These are phyloP conservation scores for Neurospora terricola DNA, from an alignment of 495 filamentous ascomycete species.

Conservation along the genomic window DNA sequence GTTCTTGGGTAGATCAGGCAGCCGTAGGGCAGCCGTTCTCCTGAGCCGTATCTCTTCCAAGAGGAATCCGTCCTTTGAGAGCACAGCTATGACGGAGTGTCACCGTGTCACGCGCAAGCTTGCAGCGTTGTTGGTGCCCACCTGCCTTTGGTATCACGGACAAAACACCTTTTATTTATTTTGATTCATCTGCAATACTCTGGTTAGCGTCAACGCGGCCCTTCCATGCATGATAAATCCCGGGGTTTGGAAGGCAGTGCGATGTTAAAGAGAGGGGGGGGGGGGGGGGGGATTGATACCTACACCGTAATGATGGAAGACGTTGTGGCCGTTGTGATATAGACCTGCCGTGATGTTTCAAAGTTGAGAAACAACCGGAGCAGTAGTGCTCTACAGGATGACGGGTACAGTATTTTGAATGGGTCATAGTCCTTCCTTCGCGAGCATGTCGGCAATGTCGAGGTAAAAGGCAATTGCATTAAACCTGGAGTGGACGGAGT, in stretches of 20 bases:
- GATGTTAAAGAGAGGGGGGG: not conserved
- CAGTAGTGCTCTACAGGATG: not conserved
- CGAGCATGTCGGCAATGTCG: slow-evolving; percentile 78
- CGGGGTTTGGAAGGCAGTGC: not conserved
- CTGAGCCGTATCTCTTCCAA: not conserved
- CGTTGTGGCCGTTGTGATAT: not conserved
- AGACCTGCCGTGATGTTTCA: not conserved
- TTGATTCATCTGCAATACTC: not conserved
- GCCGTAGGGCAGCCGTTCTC: not conserved
- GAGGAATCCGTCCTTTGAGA: not conserved
- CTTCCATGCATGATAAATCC: not conserved
- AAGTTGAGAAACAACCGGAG: not conserved
- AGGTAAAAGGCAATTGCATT: slow-evolving; percentile 95
- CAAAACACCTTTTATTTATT: not conserved
- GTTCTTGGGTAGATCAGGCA: not conserved
- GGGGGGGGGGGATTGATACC: not conserved
- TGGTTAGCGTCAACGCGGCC: not conserved
- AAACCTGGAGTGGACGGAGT: slow-evolving; percentile 47
- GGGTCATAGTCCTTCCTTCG: slow-evolving; percentile 53
- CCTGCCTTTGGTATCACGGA: not conserved
- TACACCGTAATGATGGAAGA: not conserved
- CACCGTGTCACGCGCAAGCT: not conserved
- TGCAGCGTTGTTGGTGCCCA: not conserved
- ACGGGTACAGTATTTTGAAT: not conserved
- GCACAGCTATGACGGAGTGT: not conserved